Percentiles rank a stretch among this genome's conserved stretches.
Conservation (phyloP, 345 rosid species). For the Heritiera littoralis region DNA sequence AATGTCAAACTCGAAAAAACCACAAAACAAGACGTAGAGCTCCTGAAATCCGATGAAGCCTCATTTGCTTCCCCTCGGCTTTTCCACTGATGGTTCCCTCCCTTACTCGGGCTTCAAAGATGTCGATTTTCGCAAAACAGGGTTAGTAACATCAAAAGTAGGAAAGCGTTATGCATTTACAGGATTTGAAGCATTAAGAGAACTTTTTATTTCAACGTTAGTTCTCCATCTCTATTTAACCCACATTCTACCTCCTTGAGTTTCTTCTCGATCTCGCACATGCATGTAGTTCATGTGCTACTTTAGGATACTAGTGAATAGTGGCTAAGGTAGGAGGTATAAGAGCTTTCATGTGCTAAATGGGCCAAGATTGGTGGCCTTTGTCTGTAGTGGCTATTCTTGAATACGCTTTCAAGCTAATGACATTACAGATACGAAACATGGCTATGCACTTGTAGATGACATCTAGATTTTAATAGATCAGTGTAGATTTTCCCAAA, state of each 20-base stretch:
- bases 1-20: conserved; percentile 40
- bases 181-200: conserved; percentile 78
- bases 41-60: too few relatives aligned
- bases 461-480: background rate
- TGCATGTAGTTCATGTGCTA: background rate
- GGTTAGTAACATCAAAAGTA: conserved; percentile 90
- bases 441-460: background rate
- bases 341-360: background rate
- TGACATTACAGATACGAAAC: background rate
- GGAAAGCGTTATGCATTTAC: conserved; percentile 90
- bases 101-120: conserved; percentile 73
- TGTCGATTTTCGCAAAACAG: conserved; percentile 74
- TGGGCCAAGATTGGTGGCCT: background rate
- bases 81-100: too few relatives aligned
- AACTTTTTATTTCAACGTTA: conserved; percentile 75
- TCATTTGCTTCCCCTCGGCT: too few relatives aligned
- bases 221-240: conserved; percentile 15
- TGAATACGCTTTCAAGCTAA: background rate
- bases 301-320: background rate
- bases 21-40: too few relatives aligned
- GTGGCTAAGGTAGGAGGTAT: background rate
- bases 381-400: background rate
- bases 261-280: background rate
- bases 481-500: background rate
- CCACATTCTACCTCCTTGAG: background rate